Conservation (phyloP, 2,329 filamentous ascomycete genomes). For the Neospermospora avenae region DNA sequence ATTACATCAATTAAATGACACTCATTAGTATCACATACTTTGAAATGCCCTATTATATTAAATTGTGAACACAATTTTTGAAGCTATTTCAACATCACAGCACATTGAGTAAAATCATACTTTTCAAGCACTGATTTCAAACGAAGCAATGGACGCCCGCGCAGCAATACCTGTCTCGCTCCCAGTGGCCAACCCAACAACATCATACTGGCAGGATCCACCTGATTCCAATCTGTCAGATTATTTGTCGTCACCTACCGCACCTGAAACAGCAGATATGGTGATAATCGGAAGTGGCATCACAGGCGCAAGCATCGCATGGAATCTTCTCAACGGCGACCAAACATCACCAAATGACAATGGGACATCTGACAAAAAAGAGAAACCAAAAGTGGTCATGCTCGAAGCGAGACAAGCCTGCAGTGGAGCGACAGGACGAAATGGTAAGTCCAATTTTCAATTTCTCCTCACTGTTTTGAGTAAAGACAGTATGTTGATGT, state of each 20-base stretch:
- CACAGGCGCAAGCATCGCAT: slow-evolving; percentile 23
- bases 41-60: too few species aligned
- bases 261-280: slow-evolving; percentile 18
- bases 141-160: slow-evolving; percentile 22
- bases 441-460: slow-evolving; percentile 27
- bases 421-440: slow-evolving; percentile 38
- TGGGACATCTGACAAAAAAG: not conserved
- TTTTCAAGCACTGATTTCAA: too few species aligned
- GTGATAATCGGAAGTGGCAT: slow-evolving; percentile 29
- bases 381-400: slow-evolving; percentile 30
- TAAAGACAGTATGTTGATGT: not conserved
- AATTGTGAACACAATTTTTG: too few species aligned
- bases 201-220: slow-evolving; percentile 37
- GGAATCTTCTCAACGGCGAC: slow-evolving; percentile 25
- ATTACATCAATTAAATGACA: too few species aligned
- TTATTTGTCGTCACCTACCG: slow-evolving; percentile 25
- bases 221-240: slow-evolving; percentile 33
- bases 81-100: too few species aligned
- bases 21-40: too few species aligned
- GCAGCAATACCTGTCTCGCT: slow-evolving; percentile 28
- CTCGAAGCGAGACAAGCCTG: slow-evolving; percentile 37
- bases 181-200: slow-evolving; percentile 33
- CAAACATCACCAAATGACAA: not conserved
- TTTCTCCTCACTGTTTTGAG: not conserved
- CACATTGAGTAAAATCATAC: too few species aligned